A percentile compares a stretch with the other conserved stretches of the same genome.
phyloP scores from a whole-genome alignment of 2,329 filamentous ascomycete genomes.

The Beauveria medogensis region DNA sequence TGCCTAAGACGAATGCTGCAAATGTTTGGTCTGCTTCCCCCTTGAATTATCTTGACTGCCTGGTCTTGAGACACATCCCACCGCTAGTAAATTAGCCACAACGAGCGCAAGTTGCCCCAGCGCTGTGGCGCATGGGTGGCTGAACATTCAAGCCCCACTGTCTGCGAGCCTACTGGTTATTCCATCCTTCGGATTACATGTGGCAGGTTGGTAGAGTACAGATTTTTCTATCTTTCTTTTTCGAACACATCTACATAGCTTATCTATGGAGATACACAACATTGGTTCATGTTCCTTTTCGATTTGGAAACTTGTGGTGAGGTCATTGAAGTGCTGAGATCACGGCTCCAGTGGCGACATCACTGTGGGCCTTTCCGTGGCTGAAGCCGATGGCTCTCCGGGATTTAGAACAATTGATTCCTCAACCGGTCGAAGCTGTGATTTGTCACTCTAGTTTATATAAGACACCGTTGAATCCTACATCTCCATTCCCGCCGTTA shows the following conservation, averaged over 20 bases:
- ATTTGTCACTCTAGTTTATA: conserved; percentile 9
- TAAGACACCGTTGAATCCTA: not conserved
- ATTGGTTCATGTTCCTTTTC: no score
- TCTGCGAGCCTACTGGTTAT: not conserved
- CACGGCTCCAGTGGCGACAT: conserved; percentile 2
- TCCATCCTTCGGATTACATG: not conserved
- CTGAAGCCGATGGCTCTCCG: not conserved
- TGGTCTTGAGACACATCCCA: conserved; percentile 6
- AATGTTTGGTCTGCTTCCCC: conserved; percentile 1
- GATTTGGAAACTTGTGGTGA: not conserved
- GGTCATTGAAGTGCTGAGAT: not conserved
- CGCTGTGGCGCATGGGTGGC: conserved; percentile 8
- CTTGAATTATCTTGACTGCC: conserved; percentile 10
- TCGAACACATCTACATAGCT: not conserved
- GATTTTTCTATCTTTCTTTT: not conserved
- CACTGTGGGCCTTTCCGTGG: conserved; percentile 2
- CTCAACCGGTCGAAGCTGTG: conserved; percentile 1
- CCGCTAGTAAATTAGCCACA: conserved; percentile 6
- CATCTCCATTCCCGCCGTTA: not conserved
- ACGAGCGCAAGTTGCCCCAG: not conserved
- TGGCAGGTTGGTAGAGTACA: no score
- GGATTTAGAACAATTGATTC: conserved; percentile 3
- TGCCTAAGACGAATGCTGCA: conserved; percentile 7
- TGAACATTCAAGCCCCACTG: not conserved
- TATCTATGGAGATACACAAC: no score